phyloP scores from a whole-genome alignment of 202 grass and related monocot species.

The Sporobolus alterniflorus region DNA sequence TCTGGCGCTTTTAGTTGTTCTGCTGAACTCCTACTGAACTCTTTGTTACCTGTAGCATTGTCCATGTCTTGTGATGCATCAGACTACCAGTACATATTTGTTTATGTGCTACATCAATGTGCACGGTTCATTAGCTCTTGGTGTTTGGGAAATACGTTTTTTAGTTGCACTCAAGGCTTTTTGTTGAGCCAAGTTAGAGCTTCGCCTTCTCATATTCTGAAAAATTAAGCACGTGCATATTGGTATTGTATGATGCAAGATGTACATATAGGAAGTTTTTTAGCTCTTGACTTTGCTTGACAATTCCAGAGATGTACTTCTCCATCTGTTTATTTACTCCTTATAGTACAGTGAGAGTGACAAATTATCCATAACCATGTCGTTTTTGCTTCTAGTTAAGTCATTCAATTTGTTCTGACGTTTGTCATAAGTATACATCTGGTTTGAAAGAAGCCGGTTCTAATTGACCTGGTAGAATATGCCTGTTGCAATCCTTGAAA shows the following conservation, averaged over 20 bases:
- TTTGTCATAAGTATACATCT: constrained; percentile 26
- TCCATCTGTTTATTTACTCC: background rate
- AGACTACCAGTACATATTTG: background rate
- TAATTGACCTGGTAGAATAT: constrained; percentile 30
- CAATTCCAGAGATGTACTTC: constrained; percentile 4
- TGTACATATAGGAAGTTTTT: background rate
- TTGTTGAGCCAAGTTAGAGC: constrained; percentile 3
- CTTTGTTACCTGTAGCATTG: constrained; percentile 3
- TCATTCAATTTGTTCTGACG: background rate
- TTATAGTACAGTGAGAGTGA: background rate
- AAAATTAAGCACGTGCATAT: background rate
- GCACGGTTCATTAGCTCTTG: background rate
- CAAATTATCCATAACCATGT: background rate
- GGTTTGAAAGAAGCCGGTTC: constrained; percentile 3
- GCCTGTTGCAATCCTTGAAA: constrained; percentile 33
- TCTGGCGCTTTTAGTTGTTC: background rate
- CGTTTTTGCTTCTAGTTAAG: constrained; percentile 3
- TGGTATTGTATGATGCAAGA: background rate
- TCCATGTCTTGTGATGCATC: background rate
- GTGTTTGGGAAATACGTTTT: background rate
- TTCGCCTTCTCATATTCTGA: background rate
- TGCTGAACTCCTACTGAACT: background rate
- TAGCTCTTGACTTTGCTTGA: background rate
- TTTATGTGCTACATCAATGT: background rate
- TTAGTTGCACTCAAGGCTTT: background rate